These are phyloP conservation scores for Rhodocollybia butyracea DNA, from an alignment of 768 basidiomycete genomes.

Conservation along the genomic window DNA sequence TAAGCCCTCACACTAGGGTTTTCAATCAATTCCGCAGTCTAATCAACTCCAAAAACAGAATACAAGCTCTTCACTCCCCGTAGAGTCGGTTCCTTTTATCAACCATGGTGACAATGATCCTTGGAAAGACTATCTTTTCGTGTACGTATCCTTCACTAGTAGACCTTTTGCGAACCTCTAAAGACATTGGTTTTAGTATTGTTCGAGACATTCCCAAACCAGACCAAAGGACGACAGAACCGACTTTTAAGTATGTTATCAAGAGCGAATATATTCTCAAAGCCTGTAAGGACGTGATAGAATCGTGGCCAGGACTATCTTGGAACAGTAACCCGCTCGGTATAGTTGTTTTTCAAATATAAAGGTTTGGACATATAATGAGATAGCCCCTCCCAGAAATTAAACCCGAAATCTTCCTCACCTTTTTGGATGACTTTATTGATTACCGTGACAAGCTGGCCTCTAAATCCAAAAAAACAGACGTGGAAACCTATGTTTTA, in stretches of 20 bases:
- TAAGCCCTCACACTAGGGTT: conserved; percentile 17
- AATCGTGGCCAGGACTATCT: conserved; percentile 55
- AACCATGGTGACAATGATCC: conserved; percentile 41
- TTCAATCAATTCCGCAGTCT: background rate
- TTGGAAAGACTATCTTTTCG: conserved; percentile 57
- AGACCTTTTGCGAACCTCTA: background rate
- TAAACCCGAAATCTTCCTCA: conserved; percentile 54
- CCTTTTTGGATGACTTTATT: conserved; percentile 45
- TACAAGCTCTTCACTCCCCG: conserved; percentile 48
- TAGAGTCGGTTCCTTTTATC: conserved; percentile 43
- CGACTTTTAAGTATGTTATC: conserved; percentile 50
- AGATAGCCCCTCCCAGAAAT: conserved; percentile 30
- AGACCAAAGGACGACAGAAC: conserved; percentile 25
- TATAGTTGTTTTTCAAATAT: conserved; percentile 25
- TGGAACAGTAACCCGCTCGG: conserved; percentile 59
- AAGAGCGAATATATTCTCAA: conserved; percentile 57
- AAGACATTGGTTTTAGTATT: conserved; percentile 29
- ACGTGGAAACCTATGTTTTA: conserved; percentile 40
- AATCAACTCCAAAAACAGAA: conserved; percentile 28
- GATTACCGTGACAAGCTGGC: conserved; percentile 39
- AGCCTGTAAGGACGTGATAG: conserved; percentile 56
- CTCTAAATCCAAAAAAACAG: conserved; percentile 32
- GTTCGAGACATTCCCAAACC: conserved; percentile 50
- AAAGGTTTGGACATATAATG: background rate
- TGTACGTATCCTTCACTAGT: conserved; percentile 28